Evolutionary conservation across 1,139 yeast genomes (phyloP), one percentile per base, ranked within the genome.

Genomic region (Geotrichum histeridarum): DNA sequence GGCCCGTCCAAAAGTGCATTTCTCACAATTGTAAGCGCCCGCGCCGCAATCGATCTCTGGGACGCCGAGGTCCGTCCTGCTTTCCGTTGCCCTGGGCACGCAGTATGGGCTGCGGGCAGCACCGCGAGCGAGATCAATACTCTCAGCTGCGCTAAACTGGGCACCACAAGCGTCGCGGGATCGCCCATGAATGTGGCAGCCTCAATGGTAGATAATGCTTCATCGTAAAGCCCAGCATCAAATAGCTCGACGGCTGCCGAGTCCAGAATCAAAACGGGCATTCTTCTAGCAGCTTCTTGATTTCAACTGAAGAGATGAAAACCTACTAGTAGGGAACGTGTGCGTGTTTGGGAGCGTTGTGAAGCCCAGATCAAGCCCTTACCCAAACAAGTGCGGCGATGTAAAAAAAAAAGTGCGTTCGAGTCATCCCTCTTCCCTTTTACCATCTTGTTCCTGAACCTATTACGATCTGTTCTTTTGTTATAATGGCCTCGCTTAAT

Each of bases 401-500:
- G 37, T 36, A 11, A 14, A 11, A 8, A 11, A 22, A 22, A 22
- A 22, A 22, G 27, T 3, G 27, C 27, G 5, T 5, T 22, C 27
- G 27, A 22, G 27, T 22, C 27, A 22, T 22, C 5, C 30, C 14
- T 41, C 33, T 33, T 42, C 7, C 14, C 22, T 38, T 15, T 15
- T 9, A 12, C 11, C 42, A 12, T 12, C 15, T 38, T 38, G 15
- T 8, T 38, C 17, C 42, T 15, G 11, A 8, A 38, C 22, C 5
- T 17, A 12, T 15, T n/a, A 8, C 12, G 22, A 17, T 42, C 44
- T n/a, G 32, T 9, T 22, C 27, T 15, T n/a, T 33, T 33, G 12
- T 33, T 30, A 45, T n/a, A 5, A 51, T 51, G 54, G 5, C 54
- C 15, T 30, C 50, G 17, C 48, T 57, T 12, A 31, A 30, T 7